Base-by-base conservation (phyloP, 2,329 filamentous ascomycete genomes). In the Orbilia brochopaga region DNA sequence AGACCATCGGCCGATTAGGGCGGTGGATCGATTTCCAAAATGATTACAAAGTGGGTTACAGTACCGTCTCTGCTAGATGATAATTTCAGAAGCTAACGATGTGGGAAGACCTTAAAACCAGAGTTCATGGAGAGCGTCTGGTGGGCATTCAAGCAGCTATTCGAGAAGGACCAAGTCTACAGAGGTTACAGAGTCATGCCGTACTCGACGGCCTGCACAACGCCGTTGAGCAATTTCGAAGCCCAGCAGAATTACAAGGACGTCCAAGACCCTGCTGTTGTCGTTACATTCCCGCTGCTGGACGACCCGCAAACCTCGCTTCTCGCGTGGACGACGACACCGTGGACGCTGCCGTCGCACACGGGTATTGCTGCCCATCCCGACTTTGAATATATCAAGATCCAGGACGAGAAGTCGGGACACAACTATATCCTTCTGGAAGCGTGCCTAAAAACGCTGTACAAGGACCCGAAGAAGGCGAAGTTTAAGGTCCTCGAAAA, bases 1-100 rank as follows among this genome's bases (percentile, higher is more conserved):
- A 87, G 74, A 96, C 91, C 24, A 90, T 97, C 76, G 91, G 96
- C 78, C 85, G 93, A 73, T 81, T 97, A 44, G 93, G 93, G 64
- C 88, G 93, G 66, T 97, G 93, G 93, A 94, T 97, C 77, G 93
- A 97, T 80, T 97, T 97, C 76, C 93, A 97, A 80, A 94, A 96
- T 77, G 91, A 97, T 79, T 97, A 96, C 83, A 96, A 96, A 86
- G 87, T 87, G 15, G 17, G 44, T 48, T 19, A 77, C 35, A 30
- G 5, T 30, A 4, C 21, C 44, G 35, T 37, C 30, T 35, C 21
- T 21, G 44, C 19, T 48, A 10, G 4, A 48, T 10, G 21, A 11
- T 19, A 21, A 5, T 21, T 19, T 10, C 15, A 15, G 8, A 5
- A 48, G 15, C 19, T 19, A 24, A 15, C 27, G 24, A 13, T 32